Percentiles rank a stretch among this genome's conserved stretches.
Conservation (phyloP, 768 basidiomycete genomes). For the Fomitopsis pulvina region DNA sequence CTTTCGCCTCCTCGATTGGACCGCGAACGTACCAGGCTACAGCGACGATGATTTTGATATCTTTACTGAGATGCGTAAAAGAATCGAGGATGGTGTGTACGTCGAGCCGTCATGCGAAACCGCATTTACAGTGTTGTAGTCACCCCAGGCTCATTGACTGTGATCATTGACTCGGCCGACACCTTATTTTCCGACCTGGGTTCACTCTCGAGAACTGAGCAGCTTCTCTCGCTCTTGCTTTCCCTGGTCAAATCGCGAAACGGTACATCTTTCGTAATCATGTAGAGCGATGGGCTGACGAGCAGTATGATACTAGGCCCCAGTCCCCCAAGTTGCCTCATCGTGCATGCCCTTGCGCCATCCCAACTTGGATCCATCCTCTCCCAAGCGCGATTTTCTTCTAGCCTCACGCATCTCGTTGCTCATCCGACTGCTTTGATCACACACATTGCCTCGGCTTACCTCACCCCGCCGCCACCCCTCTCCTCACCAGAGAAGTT, state of each 20-base stretch:
- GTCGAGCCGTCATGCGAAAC: neutral
- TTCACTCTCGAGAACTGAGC: constrained; percentile 46
- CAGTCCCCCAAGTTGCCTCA: constrained; percentile 58
- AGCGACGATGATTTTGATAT: constrained; percentile 27
- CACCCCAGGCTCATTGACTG: constrained; percentile 44
- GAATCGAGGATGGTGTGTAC: neutral
- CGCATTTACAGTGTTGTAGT: neutral
- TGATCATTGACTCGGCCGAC: constrained; percentile 70
- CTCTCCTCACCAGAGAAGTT: constrained; percentile 60
- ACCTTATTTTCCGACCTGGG: constrained; percentile 53
- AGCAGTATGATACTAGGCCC: too few species aligned
- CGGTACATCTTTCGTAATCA: constrained; percentile 30
- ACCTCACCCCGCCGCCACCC: constrained; percentile 67
- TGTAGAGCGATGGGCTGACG: constrained; percentile 25
- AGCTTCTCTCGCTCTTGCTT: constrained; percentile 43
- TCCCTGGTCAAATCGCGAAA: constrained; percentile 38
- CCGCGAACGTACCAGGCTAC: constrained; percentile 49
- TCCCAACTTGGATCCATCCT: constrained; percentile 50
- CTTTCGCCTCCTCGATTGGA: constrained; percentile 43
- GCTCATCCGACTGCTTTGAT: constrained; percentile 71
- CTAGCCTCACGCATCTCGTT: constrained; percentile 54
- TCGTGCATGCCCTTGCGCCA: constrained; percentile 47
- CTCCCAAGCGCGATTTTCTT: constrained; percentile 55
- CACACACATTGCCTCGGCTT: constrained; percentile 58
- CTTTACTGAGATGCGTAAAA: constrained; percentile 17